Base-by-base conservation (phyloP, 257 asterid species). In the Cordia subcordata region DNA sequence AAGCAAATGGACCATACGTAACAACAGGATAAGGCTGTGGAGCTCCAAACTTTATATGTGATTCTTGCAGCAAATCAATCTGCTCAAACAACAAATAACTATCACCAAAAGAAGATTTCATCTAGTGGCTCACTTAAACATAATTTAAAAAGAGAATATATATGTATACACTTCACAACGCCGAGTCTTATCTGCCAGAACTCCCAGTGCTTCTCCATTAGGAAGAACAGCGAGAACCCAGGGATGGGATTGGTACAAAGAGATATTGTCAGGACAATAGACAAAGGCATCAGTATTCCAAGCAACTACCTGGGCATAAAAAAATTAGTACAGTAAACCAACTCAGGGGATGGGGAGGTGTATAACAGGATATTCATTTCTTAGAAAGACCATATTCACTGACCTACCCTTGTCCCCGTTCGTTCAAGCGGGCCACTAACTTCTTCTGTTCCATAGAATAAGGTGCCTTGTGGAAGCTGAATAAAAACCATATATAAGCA, bases 91-190 rank as follows among this genome's bases (percentile, higher is more conserved):
- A 65, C 27, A 57, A 53, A 33, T 53, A 14, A 56, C 73, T 21
- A 57, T 69, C 55, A 20, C 69, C 16, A 56, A 60, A 42, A 55
- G 32, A 64, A 2, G 1, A 52, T 63, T 14, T 64, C 5, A 8
- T 11, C 1, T 11, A 69, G 55, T 55, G n/a, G 23, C 64, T 18
- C 13, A 50, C 22, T 20, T 53, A 10, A n/a, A 13, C n/a, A 69
- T 49, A 19, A 10, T 54, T 52, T 52, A 22, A 51, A 60, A 60
- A 20, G 55, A 55, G 19, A 61, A 22, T 80, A n/a, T n/a, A n/a
- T n/a, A n/a, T n/a, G n/a, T n/a, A n/a, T n/a, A n/a, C n/a, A 92
- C 99, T 95, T 86, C 97, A 68, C 97, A 86, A 44, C 88, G 96
- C 61, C 77, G 75, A 59, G 96, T 73, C 57, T 96, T 92, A 82